Evolutionary conservation across 1,139 yeast species (phyloP), one percentile per base, ranked within the genome.

Genomic region (Tardiomyces blankii): DNA sequence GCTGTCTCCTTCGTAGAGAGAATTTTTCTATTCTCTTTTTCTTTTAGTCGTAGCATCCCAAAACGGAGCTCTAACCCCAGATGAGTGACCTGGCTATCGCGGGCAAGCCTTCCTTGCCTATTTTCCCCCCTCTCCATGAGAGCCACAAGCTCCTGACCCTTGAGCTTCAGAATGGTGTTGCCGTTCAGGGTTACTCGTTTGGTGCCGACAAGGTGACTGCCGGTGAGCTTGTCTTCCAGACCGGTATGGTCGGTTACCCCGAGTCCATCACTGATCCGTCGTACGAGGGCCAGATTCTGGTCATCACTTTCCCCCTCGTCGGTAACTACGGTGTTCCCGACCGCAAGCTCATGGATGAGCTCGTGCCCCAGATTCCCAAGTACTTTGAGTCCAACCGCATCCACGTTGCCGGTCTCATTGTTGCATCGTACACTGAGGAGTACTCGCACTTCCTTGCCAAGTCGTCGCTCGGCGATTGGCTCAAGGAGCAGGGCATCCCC

Each of bases 171-270:
- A 60, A 88, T 67, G 97, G 97, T 52, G 69, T 81, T 54, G 80
- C 82, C 51, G 75, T 89, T 57, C 95, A 88, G 70, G 99, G 99
- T 69, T 91, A 86, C 72, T 89, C 98, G 21, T 93, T 93, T 59
- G 99, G 99, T 73, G 96, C 98, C 49, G 82, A 82, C 52, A 78
- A 74, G 51, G 69, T 91, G 33, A 80, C 82, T 48, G 95, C 98
- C 50, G 99, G 99, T 75, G 99, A 93, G 72, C 78, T 91, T 62
- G 99, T 93, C 53, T 93, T 93, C 78, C 98, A 91, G 70, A 93
- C 99, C 53, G 98, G 98, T 73, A 93, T 93, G 98, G 98, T 91
- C 58, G 99, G 99, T 54, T 93, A 93, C 67, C 98, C 98, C 42
- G 99, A 93, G 69, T 82, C 97, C 50, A 78, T 93, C 65, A 89